Conservation (phyloP, 2,329 filamentous ascomycete genomes). For the Phyllosticta ampelicida region DNA sequence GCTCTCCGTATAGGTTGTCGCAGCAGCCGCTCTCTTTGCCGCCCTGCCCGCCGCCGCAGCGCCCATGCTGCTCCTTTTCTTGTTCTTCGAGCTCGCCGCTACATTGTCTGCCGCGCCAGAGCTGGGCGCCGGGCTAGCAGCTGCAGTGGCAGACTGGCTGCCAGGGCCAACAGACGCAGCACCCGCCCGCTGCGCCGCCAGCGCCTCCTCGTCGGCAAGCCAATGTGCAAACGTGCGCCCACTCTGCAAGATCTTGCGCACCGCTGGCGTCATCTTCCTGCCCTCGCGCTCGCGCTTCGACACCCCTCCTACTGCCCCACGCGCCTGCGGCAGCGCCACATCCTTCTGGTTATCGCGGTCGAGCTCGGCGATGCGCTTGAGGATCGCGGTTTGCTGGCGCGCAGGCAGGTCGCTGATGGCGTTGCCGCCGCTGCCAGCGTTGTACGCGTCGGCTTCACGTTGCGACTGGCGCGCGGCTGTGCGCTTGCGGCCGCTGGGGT, state of each 20-base stretch:
- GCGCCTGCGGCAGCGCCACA: slow-evolving; percentile 47
- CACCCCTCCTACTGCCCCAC: slow-evolving; percentile 27
- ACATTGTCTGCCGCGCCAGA: background rate
- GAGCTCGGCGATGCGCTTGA: slow-evolving; percentile 71
- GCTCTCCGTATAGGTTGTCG: background rate
- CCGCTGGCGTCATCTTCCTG: slow-evolving; percentile 49
- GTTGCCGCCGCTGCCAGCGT: slow-evolving; percentile 27
- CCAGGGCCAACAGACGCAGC: background rate
- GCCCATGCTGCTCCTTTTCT: background rate
- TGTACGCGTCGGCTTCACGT: slow-evolving; percentile 31
- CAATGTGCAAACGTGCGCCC: slow-evolving; percentile 79
- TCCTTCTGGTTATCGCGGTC: slow-evolving; percentile 50
- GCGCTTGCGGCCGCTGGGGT: slow-evolving; percentile 54
- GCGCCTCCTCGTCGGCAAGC: slow-evolving; percentile 65
- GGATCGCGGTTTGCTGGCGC: slow-evolving; percentile 71
- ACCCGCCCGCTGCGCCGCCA: slow-evolving; percentile 24
- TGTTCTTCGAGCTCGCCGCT: slow-evolving; percentile 1
- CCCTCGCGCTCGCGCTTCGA: slow-evolving; percentile 28
- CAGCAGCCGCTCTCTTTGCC: background rate
- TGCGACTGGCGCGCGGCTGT: slow-evolving; percentile 35
- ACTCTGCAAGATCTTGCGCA: slow-evolving; percentile 66
- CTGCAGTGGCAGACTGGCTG: slow-evolving; percentile 6
- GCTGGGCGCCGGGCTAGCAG: slow-evolving; percentile 12
- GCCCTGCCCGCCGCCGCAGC: slow-evolving; percentile 13
- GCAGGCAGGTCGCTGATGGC: slow-evolving; percentile 35